Base-by-base conservation (phyloP, 73 alveolate species). In the Paraurostyla sp. region DNA sequence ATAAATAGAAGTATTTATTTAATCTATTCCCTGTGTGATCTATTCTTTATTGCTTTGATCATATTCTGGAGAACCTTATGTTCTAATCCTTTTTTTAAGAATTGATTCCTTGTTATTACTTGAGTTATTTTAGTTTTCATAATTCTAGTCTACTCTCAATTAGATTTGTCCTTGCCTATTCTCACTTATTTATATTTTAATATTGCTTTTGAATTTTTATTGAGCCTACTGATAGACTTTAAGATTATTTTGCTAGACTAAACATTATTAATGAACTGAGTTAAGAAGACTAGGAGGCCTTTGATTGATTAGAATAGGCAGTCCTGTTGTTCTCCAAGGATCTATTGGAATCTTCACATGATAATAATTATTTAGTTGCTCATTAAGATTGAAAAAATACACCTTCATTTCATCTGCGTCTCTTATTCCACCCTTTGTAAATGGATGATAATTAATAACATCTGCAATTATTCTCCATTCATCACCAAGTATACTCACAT, bases 401-500 rank as follows among this genome's bases (percentile, higher is more conserved):
- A 1, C n/a, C 71, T 22, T 57, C 4, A 81, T 0, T 42, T 81
- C 91, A 6, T 81, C 91, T 23, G 80, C 6, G 40, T 81, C 82
- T 11, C 91, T 30, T 18, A 81, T 29, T 0, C 63, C 48, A 9
- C 91, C 91, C 29, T 57, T 52, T 33, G 91, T 81, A 46, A 81
- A 58, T 1, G 91, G 91, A 43, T 81, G 91, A 41, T 49, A 81
- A 40, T 52, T 57, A 9, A 81, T 23, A 3, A 81, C 82, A 58
- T 57, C 82, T 30, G 80, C 46, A 20, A 81, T 51, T 38, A 81
- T 29, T 23, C 71, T 54, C 91, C 91, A 81, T 27, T 81, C 82
- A 41, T 81, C 91, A 11, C 91, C 91, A n/a, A 81, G 16, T 16
- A 81, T 48, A 18, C 80, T 49, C 4, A 40, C 82, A 42, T 81